A percentile compares a stretch with the other conserved stretches of the same genome.
Evolutionary conservation across 805 yeast species (phyloP).

Genomic region (Barnettozyma vustinii): DNA sequence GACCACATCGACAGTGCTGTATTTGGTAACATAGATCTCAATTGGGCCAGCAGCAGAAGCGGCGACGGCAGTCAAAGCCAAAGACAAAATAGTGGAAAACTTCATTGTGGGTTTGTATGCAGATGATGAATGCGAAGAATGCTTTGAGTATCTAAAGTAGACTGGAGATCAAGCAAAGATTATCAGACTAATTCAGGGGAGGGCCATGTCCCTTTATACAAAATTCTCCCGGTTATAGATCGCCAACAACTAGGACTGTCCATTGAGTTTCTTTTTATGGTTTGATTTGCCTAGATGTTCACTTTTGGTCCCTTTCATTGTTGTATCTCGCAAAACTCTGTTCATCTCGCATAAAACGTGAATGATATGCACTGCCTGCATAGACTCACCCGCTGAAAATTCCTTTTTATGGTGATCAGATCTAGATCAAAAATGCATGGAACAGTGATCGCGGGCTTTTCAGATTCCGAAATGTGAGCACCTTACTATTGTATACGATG

Average conservation of each 20-base stretch:
- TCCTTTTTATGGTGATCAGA: neutral
- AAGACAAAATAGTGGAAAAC: constrained; percentile 17
- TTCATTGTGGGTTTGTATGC: constrained; percentile 15
- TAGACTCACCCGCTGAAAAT: neutral
- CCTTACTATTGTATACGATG: neutral
- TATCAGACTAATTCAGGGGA: neutral
- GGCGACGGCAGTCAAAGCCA: constrained; percentile 15
- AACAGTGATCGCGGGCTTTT: neutral
- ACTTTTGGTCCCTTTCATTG: neutral
- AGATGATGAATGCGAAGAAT: neutral
- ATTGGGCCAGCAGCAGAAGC: constrained; percentile 24
- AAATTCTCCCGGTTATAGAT: neutral
- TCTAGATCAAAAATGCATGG: constrained; percentile 5
- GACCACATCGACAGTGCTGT: constrained; percentile 23
- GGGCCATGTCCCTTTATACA: neutral
- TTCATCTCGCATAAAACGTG: neutral
- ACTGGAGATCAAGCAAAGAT: neutral
- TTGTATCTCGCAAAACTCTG: neutral
- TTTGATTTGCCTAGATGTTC: neutral
- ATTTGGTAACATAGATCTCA: constrained; percentile 22
- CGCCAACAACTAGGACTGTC: neutral
- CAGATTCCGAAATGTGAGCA: neutral
- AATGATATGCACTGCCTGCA: neutral
- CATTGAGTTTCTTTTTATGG: neutral
- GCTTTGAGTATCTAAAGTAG: neutral